Evolutionary conservation across 371 early-diverging fungal species (phyloP), one percentile per base, ranked within the genome.

Genomic region (Rhizopus delemar): DNA sequence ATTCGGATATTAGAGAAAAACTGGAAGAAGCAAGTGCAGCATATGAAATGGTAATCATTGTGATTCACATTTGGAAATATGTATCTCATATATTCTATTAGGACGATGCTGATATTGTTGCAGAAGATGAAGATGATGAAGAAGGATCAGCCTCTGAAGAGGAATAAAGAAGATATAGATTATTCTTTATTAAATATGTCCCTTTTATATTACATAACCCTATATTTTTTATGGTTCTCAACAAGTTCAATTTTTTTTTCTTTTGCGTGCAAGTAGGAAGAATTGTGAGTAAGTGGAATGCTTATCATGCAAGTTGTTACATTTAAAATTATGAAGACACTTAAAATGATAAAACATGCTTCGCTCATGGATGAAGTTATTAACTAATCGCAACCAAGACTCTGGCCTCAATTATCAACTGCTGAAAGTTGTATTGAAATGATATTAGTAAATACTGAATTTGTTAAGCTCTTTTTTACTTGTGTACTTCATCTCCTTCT

Each of bases 401-500:
- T 97, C 81, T 90, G 92, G 68, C 96, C 99, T 5, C 86, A 87
- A 60, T 82, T 96, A 16, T 79, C 88, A 22, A 93, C 92, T 57
- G 96, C 97, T 78, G 97, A 97, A 74, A 94, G 96, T 78, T 91
- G 91, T 60, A 97, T 98, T 62, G 98, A 97, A 70, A 86, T 92
- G 38, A 78, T 97, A 50, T 70, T 98, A 62, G 97, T 97, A 62
- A 94, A 93, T 60, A 86, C 97, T 60, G 96, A 95, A 78, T 88
- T 96, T 49, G 88, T 84, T 48, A 92, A 92, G 22, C 22, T 22
- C 22, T 22, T 22, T 22, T 22, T 22, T 22, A 22, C 74, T 88
- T 88, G 77, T 93, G 91, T 13, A 94, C 93, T 32, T 94, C 95
- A 32, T 91, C 91, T 3, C 86, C 70, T 57, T 97, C 97, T 11